Evolutionary conservation across 768 basidiomycete genomes (phyloP), one percentile per base, ranked within the genome.

Genomic region (Chalciporus chontae): DNA sequence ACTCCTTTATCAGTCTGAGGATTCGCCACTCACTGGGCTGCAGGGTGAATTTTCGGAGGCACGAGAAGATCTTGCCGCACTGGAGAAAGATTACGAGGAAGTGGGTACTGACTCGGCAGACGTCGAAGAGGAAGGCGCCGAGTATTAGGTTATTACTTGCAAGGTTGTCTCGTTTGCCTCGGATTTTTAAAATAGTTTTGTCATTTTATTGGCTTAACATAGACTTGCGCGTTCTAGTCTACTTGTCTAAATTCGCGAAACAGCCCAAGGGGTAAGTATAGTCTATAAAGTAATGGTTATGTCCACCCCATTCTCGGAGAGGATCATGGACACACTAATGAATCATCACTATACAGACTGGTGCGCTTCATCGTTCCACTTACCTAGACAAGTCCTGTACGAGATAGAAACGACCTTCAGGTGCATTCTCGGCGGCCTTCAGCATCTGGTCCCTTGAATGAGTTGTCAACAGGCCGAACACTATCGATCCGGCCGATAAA

Each of bases 31-130:
- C 15, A 67, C 37, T 13, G 10, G 4, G 21, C 40, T 47, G n/a
- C 43, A 82, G 76, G 95, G 95, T 71, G 95, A 98, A 74, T 97
- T 97, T 74, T 94, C 92, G 41, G 94, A 96, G 73, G 95, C 95
- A 40, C 88, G 94, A 60, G 95, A 98, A 69, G 95, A 98, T 73
- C 84, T 98, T 54, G 95, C 95, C 38, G 95, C 95, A 7, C 82
- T 98, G 51, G 94, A 97, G 74, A 94, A 90, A 69, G 92, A 93
- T 68, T 93, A 92, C 63, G 90, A 93, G 68, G 90, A 95, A 71
- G 91, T 88, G 56, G 86, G 85, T 50, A 84, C 77, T 42, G 87
- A 88, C 68, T 85, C 86, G 26, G 84, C 78, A 47, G 87, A 87
- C 54, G 78, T 69, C 56, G 87, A 87, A 65, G 86, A 85, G 64